phyloP scores from a whole-genome alignment of 129 eudicot genomes.

The Mikania micrantha region DNA sequence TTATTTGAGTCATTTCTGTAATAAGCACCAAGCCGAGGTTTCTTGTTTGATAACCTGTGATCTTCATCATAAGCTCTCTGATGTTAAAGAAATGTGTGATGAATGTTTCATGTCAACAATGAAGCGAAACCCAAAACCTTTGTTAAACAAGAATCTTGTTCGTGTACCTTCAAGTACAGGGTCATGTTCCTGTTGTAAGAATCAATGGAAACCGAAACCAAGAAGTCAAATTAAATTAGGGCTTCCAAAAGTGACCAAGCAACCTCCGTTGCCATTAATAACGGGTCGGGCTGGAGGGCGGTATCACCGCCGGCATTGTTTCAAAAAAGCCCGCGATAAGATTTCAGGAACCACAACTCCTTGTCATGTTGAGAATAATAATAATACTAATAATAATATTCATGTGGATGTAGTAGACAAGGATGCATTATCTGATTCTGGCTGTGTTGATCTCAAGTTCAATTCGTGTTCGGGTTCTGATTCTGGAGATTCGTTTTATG shows the following conservation, averaged over 20 bases:
- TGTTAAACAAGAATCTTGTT: conserved; percentile 24
- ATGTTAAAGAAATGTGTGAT: conserved; percentile 60
- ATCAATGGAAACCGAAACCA: conserved; percentile 48
- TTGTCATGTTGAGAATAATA: conserved; percentile 9
- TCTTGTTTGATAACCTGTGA: conserved; percentile 57
- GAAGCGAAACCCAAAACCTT: conserved; percentile 31
- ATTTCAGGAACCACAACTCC: conserved; percentile 24
- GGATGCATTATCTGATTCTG: conserved; percentile 47
- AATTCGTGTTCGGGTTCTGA: conserved; percentile 55
- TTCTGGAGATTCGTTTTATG: conserved; percentile 57
- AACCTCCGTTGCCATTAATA: conserved; percentile 64
- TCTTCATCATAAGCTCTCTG: conserved; percentile 58
- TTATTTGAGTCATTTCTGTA: conserved; percentile 49
- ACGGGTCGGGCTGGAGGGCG: conserved; percentile 46
- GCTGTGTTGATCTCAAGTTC: conserved; percentile 48
- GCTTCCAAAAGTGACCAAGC: conserved; percentile 45
- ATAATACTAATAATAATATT: no score
- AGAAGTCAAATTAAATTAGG: conserved; percentile 36
- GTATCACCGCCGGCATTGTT: conserved; percentile 50
- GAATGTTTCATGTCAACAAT: conserved; percentile 65
- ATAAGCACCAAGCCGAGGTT: conserved; percentile 46
- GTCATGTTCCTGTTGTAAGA: conserved; percentile 71
- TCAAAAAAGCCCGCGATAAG: conserved; percentile 52
- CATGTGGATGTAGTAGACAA: conserved; percentile 6
- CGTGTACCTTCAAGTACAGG: conserved; percentile 35